These are phyloP conservation scores for Verticillium isaacii DNA, from an alignment of 2,329 filamentous ascomycete species.

Conservation along the genomic window DNA sequence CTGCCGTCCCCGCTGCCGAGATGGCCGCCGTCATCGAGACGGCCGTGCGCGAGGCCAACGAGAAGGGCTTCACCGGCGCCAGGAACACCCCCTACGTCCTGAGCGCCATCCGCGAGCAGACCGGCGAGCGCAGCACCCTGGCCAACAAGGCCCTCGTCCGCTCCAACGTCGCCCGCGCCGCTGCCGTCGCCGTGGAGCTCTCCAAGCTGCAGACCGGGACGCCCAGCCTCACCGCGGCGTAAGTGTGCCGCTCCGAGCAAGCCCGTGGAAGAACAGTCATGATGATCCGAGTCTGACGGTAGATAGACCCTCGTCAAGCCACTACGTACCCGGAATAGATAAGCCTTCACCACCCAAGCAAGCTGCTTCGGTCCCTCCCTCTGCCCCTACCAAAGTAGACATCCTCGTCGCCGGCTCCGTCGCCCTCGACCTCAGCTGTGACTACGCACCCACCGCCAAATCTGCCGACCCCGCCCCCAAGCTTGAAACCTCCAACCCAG, in stretches of 20 bases:
- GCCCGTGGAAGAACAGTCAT: slow-evolving; percentile 4
- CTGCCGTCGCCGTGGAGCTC: slow-evolving; percentile 50
- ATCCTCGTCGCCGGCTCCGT: slow-evolving; percentile 89
- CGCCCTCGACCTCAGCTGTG: slow-evolving; percentile 82
- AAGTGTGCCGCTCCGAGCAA: slow-evolving; percentile 5
- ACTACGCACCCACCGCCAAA: slow-evolving; percentile 43
- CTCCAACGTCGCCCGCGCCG: slow-evolving; percentile 49
- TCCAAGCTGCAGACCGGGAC: slow-evolving; percentile 22
- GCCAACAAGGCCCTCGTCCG: slow-evolving; percentile 66
- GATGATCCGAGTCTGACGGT: slow-evolving; percentile 10
- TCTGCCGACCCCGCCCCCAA: slow-evolving; percentile 33
- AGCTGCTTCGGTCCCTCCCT: slow-evolving; percentile 3
- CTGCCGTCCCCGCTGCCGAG: slow-evolving; percentile 63
- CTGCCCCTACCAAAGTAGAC: slow-evolving; percentile 39
- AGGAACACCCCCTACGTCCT: slow-evolving; percentile 84
- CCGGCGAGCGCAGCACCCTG: slow-evolving; percentile 61
- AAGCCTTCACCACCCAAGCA: background rate
- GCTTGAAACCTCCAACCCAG: slow-evolving; percentile 80
- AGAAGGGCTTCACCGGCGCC: slow-evolving; percentile 64
- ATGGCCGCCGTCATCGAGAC: slow-evolving; percentile 67
- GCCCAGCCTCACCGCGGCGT: slow-evolving; percentile 6
- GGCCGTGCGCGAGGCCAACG: slow-evolving; percentile 60
- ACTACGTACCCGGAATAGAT: slow-evolving; percentile 7
- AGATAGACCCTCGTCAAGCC: slow-evolving; percentile 12
- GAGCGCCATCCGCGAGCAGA: slow-evolving; percentile 72